phyloP scores from a whole-genome alignment of 805 yeast genomes.

The Lipomyces anomalus region DNA sequence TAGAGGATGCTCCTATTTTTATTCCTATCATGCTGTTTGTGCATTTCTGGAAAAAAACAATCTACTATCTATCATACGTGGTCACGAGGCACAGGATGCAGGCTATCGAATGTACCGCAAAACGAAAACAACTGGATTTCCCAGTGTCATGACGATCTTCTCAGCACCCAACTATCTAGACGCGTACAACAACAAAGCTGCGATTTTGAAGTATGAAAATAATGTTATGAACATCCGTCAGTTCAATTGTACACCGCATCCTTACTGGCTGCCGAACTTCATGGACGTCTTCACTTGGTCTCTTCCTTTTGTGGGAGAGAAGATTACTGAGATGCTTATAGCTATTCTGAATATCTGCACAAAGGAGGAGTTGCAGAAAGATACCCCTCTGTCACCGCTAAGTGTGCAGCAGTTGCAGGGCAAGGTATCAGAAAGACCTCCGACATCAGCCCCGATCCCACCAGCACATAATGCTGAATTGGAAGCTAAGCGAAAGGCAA shows the following conservation, averaged over 20 bases:
- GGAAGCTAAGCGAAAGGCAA: conserved; percentile 42
- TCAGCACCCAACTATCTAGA: conserved; percentile 95
- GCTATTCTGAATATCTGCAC: conserved; percentile 89
- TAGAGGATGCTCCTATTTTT: conserved; percentile 91
- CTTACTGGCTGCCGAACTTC: conserved; percentile 93
- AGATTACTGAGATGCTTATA: conserved; percentile 84
- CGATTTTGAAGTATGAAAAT: conserved; percentile 83
- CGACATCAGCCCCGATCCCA: conserved; percentile 1
- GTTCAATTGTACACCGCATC: conserved; percentile 88
- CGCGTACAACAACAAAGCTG: conserved; percentile 89
- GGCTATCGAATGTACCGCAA: conserved; percentile 93
- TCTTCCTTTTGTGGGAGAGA: conserved; percentile 93
- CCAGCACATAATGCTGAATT: conserved; percentile 8
- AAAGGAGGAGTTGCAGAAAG: conserved; percentile 81
- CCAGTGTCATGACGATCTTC: conserved; percentile 82
- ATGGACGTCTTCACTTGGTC: conserved; percentile 99
- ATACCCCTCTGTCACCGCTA: conserved; percentile 11
- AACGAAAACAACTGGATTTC: conserved; percentile 79
- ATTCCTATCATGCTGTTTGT: conserved; percentile 75
- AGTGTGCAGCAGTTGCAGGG: conserved; percentile 5
- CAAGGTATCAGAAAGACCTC: not conserved
- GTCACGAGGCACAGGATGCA: conserved; percentile 97
- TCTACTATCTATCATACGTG: conserved; percentile 78
- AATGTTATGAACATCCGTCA: conserved; percentile 93
- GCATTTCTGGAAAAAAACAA: conserved; percentile 72